Base-by-base conservation (phyloP, 345 rosid species). In the Populus nigra region DNA sequence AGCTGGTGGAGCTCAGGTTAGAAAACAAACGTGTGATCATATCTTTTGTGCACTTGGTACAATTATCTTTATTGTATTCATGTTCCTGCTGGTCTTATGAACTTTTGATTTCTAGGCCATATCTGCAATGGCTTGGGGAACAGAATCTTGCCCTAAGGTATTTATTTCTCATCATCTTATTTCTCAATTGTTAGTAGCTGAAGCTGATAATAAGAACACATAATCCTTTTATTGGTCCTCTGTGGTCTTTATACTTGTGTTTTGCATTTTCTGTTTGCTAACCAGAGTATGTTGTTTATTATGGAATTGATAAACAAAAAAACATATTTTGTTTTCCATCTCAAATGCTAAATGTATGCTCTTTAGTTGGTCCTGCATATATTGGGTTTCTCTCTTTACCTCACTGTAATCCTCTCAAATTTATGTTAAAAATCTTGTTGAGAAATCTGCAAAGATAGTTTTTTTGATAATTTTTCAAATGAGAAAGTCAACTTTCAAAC, bases 41-140 rank as follows among this genome's bases (percentile, higher is more conserved):
- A 50, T 71, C 13, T 31, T 7, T 31, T 73, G 45, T 41, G 35
- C 23, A 23, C 27, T 66, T 49, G 11, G 41, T 49, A 5, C 7
- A 61, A 57, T 57, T 29, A 36, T 12, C 39, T 61, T 27, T 36
- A 27, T 78, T 29, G 49, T 50, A n/a, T 66, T 68, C 20, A 39
- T 75, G 38, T 23, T 39, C 31, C n/a, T 13, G 36, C 31, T 38
- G 59, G 50, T 70, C 50, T 47, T 47, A 47, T 67, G 38, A 36
- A 43, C 20, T 76, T 74, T 33, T 49, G 1, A 65, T 75, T 41
- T 83, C 71, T 85, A 94, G 98, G 98, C 98, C 49, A 86, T 94
- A 83, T 88, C 98, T 74, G 98, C 97, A 63, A 91, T 94, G 98
- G 97, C 96, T 66, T 94, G 98, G 98, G 98, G 98, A 25, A 94